Evolutionary conservation across 805 yeast genomes (phyloP), one percentile per base, ranked within the genome.

Genomic region (Citeromyces nyonsensis): DNA sequence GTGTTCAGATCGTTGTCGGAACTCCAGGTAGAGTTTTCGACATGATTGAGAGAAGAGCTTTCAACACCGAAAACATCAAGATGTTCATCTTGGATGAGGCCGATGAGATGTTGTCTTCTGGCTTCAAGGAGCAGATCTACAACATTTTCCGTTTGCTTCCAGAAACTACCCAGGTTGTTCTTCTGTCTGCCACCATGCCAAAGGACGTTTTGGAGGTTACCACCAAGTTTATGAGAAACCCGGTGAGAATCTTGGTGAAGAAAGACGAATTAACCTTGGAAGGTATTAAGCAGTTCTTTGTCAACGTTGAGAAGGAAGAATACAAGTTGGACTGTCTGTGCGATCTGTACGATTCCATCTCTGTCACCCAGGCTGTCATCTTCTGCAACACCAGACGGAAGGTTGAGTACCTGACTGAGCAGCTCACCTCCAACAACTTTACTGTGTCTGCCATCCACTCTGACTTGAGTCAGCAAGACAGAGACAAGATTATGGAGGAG

Each of bases 371-470:
- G 60, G 94, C 96, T 32, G 97, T 91, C 40, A 91, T 91, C 34
- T 91, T 91, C 69, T 91, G 98, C 63, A 91, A 91, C 67, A 86
- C 97, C 42, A 81, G 88, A 61, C 69, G 78, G 56, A 88, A 88
- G 68, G 98, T 88, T 42, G 94, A 84, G 57, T 81, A 80, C 77
- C 69, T 91, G 36, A 66, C 93, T 35, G 79, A 72, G 35, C 77
- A 81, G 54, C 73, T 88, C 68, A 70, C 69, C 35, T 73, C 66
- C 40, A 71, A 79, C 36, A 78, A 82, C 57, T 91, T 88, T 66
- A 82, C 95, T 25, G 95, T 91, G 33, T 81, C 81, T 31, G 75
- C 96, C 31, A 91, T 91, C 80, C 97, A 91, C 61, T 94, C 95
- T 30, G 98, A 91, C 52, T 76, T 91, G 82, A 74, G 82, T 48